Evolutionary conservation across 306 rosid genomes (phyloP), one percentile per base, ranked within the genome.

Genomic region (Dryas alaskensis): DNA sequence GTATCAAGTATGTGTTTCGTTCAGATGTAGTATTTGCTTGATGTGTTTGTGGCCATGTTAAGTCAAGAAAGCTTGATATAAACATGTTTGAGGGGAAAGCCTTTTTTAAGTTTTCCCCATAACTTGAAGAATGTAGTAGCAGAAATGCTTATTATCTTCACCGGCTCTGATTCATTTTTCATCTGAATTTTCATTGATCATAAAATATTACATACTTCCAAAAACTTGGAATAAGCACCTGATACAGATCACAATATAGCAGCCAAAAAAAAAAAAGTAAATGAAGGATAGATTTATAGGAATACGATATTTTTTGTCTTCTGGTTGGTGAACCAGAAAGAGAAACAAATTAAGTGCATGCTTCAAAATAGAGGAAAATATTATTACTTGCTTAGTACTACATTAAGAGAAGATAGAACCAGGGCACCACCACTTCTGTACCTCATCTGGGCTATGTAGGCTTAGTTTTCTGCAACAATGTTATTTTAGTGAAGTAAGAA

Each of bases 1-100:
- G 96, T 70, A 76, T 94, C 77, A 92, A 94, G 76, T 92, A 94
- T 65, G 88, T 92, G 13, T 86, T 94, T 59, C 95, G 99, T 70
- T 92, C 96, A 4, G 97, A 94, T 69, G 92, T 92, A 16, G 87
- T 73, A 69, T 92, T 92, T 83, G 81, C 92, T 73, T 91, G 91
- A 91, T 52, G 74, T 55, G 53, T 74, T 81, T 70, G 58, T 58
- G 49, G 11, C 42, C 37, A 64, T 50, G 60, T 77, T 55, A 54
- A 76, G 74, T 60, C 37, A 31, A 31, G 37, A 31, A 31, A 31
- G 37, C 49, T 46, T 13, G 72, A 50, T 67, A 22, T 67, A 50
- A 47, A 27, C 46, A 7, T 55, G 9, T 71, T 14, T 57, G 7
- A 44, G 19, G 44, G 57, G 55, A 54, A 58, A 37, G 37, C 9